Evolutionary conservation across 2,329 filamentous ascomycete genomes (phyloP), one percentile per base, ranked within the genome.

Genomic region (Rhynchosporium secalis): DNA sequence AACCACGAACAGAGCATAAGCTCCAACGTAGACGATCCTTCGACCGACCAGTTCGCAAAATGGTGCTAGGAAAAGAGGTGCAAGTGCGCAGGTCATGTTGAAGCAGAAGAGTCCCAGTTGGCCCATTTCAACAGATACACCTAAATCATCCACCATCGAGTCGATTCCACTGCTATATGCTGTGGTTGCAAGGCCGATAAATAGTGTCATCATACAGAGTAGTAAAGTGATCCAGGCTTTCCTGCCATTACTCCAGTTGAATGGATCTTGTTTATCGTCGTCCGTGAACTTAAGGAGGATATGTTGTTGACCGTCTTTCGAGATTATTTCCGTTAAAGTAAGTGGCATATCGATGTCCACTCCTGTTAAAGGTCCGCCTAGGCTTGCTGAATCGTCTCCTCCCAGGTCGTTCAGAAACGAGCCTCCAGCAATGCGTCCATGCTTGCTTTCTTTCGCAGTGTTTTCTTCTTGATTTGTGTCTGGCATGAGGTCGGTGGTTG

Each of bases 1-100:
- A 0, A 72, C 62, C 10, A 72, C 71, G 57, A 84, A 75, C 7
- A 72, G 63, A 0, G 73, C 67, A 0, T 75, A 76, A 15, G 90
- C 88, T 1, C 80, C 79, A 36, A 92, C 80, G 70, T 96, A 94
- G 47, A 96, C 89, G 0, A 92, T 90, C 58, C 90, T 85, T 6
- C 92, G 84, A 5, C 92, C 92, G 73, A 94, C 91, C 71, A 95
- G 87, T 76, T 96, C 92, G 2, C 88, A 92, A 67, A 96, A 87
- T 0, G 92, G 92, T 0, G 92, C 92, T 0, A 96, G 81, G 2
- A 91, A 81, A 89, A 96, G 95, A 0, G 92, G 92, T 0, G 90
- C 89, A n/a, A 92, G 73, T 1, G 78, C 87, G 67, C 91, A 91
- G 0, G 83, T 90, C 67, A 96, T 96, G 4, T 92, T 92, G 54